These are phyloP conservation scores for Polyplosphaeria fusca DNA, from an alignment of 495 filamentous ascomycete species.

Conservation along the genomic window DNA sequence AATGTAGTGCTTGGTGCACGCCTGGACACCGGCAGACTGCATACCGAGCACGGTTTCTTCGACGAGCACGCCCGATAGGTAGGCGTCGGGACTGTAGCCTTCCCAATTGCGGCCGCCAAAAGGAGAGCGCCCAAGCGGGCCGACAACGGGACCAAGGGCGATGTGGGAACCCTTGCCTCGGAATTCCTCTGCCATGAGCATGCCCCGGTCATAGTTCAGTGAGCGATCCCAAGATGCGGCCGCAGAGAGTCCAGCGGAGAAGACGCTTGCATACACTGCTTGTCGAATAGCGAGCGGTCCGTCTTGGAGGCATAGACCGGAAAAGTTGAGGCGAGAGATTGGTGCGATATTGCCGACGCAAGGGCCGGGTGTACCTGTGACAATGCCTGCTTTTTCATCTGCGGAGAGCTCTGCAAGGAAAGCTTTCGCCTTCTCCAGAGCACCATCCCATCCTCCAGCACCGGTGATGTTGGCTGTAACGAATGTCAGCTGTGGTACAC, in stretches of 20 bases:
- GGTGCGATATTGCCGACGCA: conserved; percentile 54
- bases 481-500: conserved; percentile 35
- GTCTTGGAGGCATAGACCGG: conserved; percentile 63
- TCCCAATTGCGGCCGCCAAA: conserved; percentile 59
- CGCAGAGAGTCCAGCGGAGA: conserved; percentile 26
- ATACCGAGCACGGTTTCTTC: conserved; percentile 50
- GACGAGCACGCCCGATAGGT: conserved; percentile 11
- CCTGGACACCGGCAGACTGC: conserved; percentile 53
- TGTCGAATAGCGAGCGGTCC: conserved; percentile 60
- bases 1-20: conserved; percentile 37
- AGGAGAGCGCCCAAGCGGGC: conserved; percentile 52
- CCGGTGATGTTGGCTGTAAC: conserved; percentile 42
- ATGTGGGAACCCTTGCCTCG: conserved; percentile 34
- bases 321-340: conserved; percentile 55
- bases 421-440: conserved; percentile 45
- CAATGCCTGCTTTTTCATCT: conserved; percentile 60
- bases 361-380: conserved; percentile 40
- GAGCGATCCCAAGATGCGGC: conserved; percentile 31
- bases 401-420: conserved; percentile 57
- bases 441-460: conserved; percentile 22
- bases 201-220: conserved; percentile 29
- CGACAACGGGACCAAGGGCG: conserved; percentile 51
- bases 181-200: conserved; percentile 34
- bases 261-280: conserved; percentile 58
- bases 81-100: conserved; percentile 44